Conservation (phyloP, 2,329 filamentous ascomycete species). For the Aureobasidium zeae region DNA sequence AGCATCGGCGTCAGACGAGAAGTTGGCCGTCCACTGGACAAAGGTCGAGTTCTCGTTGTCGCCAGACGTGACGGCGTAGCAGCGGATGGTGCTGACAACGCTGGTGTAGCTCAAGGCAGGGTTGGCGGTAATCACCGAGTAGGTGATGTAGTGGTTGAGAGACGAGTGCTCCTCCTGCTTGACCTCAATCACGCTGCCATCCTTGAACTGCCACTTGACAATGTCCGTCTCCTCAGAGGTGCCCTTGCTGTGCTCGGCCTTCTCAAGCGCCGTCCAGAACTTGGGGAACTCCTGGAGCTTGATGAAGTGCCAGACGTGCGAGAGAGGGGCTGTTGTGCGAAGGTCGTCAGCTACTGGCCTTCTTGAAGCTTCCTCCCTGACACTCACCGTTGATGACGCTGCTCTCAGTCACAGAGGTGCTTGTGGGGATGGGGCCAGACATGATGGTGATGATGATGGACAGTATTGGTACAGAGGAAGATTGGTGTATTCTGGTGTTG, state of each 20-base stretch:
- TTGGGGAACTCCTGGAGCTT: constrained; percentile 61
- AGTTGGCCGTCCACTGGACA: constrained; percentile 60
- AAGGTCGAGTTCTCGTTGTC: constrained; percentile 56
- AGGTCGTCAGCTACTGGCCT: background rate
- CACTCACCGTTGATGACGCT: constrained; percentile 49
- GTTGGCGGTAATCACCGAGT: constrained; percentile 58
- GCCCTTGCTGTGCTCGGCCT: constrained; percentile 56
- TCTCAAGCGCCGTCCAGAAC: constrained; percentile 56
- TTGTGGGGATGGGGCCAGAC: constrained; percentile 47
- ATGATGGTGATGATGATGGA: constrained; percentile 15
- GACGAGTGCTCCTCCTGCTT: constrained; percentile 68
- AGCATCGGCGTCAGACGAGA: constrained; percentile 61
- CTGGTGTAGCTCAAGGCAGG: constrained; percentile 58
- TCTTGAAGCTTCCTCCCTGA: background rate
- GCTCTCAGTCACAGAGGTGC: constrained; percentile 56
- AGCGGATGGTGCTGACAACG: constrained; percentile 57
- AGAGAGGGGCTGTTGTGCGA: constrained; percentile 44
- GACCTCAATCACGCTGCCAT: constrained; percentile 58
- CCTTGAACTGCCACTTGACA: constrained; percentile 62
- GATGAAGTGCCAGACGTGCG: constrained; percentile 63
- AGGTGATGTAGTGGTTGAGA: constrained; percentile 68
- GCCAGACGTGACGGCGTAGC: constrained; percentile 57
- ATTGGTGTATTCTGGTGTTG: too few relatives aligned
- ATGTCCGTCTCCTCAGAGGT: constrained; percentile 54
- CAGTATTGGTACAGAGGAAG: constrained; percentile 5